A percentile compares a stretch with the other conserved stretches of the same genome.
These are phyloP conservation scores for Aspergillus sp. DNA, from an alignment of 2,329 filamentous ascomycete genomes.

Conservation along the genomic window DNA sequence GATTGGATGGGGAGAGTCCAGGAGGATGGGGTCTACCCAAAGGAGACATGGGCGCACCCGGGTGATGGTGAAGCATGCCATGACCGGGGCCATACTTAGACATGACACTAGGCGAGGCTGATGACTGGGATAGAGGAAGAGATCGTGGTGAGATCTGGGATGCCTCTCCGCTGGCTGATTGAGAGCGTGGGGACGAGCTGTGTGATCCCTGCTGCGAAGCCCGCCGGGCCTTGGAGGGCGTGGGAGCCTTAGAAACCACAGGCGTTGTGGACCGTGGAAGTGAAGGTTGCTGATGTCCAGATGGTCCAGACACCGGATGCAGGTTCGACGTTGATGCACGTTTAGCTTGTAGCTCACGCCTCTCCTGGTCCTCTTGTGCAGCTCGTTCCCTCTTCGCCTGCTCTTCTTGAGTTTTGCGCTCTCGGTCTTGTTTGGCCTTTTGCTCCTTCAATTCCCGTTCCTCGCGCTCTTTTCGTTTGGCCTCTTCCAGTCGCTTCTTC, in stretches of 20 bases:
- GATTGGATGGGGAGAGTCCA: slow-evolving; percentile 53
- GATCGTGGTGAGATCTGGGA: slow-evolving; percentile 66
- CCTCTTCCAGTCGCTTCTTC: slow-evolving; percentile 70
- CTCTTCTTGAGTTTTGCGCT: slow-evolving; percentile 51
- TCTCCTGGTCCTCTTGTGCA: slow-evolving; percentile 45
- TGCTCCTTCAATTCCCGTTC: slow-evolving; percentile 62
- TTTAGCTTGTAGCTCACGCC: slow-evolving; percentile 41
- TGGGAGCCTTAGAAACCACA: slow-evolving; percentile 76
- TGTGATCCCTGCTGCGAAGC: slow-evolving; percentile 75
- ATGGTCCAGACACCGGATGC: slow-evolving; percentile 47
- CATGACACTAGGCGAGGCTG: slow-evolving; percentile 61
- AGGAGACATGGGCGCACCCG: slow-evolving; percentile 63
- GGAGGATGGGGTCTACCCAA: slow-evolving; percentile 58
- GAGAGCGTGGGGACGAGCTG: slow-evolving; percentile 62
- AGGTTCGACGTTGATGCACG: slow-evolving; percentile 60
- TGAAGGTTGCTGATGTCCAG: slow-evolving; percentile 67
- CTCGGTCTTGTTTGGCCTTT: slow-evolving; percentile 62
- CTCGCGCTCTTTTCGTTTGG: slow-evolving; percentile 76
- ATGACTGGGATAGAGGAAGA: slow-evolving; percentile 64
- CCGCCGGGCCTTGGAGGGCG: slow-evolving; percentile 73
- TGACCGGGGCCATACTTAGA: slow-evolving; percentile 59
- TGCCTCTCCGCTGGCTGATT: slow-evolving; percentile 50
- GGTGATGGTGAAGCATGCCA: slow-evolving; percentile 57
- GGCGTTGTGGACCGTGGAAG: slow-evolving; percentile 78
- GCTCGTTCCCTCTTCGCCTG: slow-evolving; percentile 54